These are phyloP conservation scores for Cystobasidium onofrii DNA, from an alignment of 768 basidiomycete species.

Conservation along the genomic window DNA sequence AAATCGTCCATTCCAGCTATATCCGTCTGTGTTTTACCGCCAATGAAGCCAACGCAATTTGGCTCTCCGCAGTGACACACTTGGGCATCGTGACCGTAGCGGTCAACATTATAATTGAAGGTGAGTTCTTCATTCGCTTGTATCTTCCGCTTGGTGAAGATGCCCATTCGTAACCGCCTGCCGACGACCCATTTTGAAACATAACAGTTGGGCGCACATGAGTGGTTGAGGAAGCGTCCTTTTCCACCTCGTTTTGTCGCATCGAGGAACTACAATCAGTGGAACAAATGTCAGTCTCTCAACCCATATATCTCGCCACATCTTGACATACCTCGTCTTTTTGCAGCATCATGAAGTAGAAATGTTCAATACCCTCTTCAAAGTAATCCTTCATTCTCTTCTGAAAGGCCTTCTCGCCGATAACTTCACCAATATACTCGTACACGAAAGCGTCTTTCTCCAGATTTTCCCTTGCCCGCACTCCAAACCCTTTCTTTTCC, in stretches of 20 bases:
- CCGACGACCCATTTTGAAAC: slow-evolving; percentile 98
- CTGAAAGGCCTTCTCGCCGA: slow-evolving; percentile 73
- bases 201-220: slow-evolving; percentile 93
- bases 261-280: slow-evolving; percentile 69
- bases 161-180: slow-evolving; percentile 84
- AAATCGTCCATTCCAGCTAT: slow-evolving; percentile 88
- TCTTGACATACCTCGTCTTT: slow-evolving; percentile 73
- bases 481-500: slow-evolving; percentile 89
- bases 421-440: slow-evolving; percentile 95
- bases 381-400: slow-evolving; percentile 92
- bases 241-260: slow-evolving; percentile 95
- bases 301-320: not conserved
- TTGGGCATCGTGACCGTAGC: slow-evolving; percentile 95
- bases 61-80: slow-evolving; percentile 89
- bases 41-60: slow-evolving; percentile 90
- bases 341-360: slow-evolving; percentile 99
- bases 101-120: slow-evolving; percentile 99
- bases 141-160: slow-evolving; percentile 71
- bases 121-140: slow-evolving; percentile 49
- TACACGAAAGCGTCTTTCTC: slow-evolving; percentile 76
- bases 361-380: slow-evolving; percentile 84
- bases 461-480: slow-evolving; percentile 59
- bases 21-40: slow-evolving; percentile 97
- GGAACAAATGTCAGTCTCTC: not conserved
- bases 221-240: slow-evolving; percentile 95